These are phyloP conservation scores for Moniliophthora roreri DNA, from an alignment of 1,284 basidiomycete genomes.

Conservation along the genomic window DNA sequence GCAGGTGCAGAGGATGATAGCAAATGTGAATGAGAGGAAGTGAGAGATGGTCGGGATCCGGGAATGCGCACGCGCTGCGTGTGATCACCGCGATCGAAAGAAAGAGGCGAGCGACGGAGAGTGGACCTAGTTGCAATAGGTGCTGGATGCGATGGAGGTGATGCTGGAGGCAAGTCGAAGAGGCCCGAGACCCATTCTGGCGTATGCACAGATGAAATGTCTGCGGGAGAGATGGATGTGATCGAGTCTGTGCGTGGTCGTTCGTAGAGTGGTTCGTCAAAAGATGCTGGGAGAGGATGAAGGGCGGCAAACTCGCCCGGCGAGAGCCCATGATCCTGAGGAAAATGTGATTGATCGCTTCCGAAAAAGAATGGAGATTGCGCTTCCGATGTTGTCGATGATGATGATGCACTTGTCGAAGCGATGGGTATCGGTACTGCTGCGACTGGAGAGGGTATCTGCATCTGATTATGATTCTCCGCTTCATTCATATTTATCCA, in stretches of 20 bases:
- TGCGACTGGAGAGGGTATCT: slow-evolving; percentile 45
- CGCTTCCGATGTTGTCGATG: slow-evolving; percentile 35
- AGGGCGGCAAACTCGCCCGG: slow-evolving; percentile 34
- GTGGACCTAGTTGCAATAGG: slow-evolving; percentile 32
- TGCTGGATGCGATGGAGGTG: slow-evolving; percentile 29
- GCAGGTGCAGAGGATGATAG: slow-evolving; percentile 70
- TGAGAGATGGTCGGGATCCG: slow-evolving; percentile 40
- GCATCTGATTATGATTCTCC: slow-evolving; percentile 29
- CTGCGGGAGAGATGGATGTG: slow-evolving; percentile 38
- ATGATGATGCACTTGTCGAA: slow-evolving; percentile 32
- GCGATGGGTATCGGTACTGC: slow-evolving; percentile 55
- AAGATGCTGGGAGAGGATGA: slow-evolving; percentile 33
- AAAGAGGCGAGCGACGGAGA: slow-evolving; percentile 43
- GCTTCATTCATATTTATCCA: slow-evolving; percentile 65
- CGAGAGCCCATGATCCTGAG: slow-evolving; percentile 52
- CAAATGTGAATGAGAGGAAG: slow-evolving; percentile 61
- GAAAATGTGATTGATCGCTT: slow-evolving; percentile 39
- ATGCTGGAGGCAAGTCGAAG: slow-evolving; percentile 47
- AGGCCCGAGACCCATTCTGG: slow-evolving; percentile 65
- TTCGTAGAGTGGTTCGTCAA: slow-evolving; percentile 37
- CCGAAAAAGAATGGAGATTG: slow-evolving; percentile 38
- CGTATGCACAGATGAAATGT: slow-evolving; percentile 47
- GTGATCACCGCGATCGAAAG: slow-evolving; percentile 33
- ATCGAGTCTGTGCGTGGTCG: slow-evolving; percentile 47
- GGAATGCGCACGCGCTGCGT: slow-evolving; percentile 40